These are phyloP conservation scores for Dioszegia aurantiaca DNA, from an alignment of 768 basidiomycete genomes.

Conservation along the genomic window DNA sequence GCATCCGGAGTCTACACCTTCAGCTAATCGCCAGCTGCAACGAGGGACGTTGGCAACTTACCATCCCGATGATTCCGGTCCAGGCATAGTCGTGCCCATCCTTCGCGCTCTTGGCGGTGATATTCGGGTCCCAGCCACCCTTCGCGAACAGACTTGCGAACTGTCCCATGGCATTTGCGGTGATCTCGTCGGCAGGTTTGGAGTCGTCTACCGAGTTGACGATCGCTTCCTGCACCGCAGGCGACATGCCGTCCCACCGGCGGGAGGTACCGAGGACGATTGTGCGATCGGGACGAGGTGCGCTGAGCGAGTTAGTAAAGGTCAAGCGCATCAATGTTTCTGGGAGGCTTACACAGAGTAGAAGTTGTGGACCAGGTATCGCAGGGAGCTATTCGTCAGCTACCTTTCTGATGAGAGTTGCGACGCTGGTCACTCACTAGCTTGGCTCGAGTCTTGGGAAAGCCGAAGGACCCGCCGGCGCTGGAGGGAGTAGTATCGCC, in stretches of 20 bases:
- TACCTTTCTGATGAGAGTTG: neutral
- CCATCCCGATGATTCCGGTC: slow-evolving; percentile 46
- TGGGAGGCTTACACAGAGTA: slow-evolving; percentile 35
- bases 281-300: slow-evolving; percentile 33
- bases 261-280: slow-evolving; percentile 34
- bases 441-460: slow-evolving; percentile 31
- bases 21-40: neutral
- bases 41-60: slow-evolving; percentile 20
- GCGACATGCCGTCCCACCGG: slow-evolving; percentile 33
- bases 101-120: slow-evolving; percentile 20
- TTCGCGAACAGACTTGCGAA: slow-evolving; percentile 26
- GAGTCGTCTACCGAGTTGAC: slow-evolving; percentile 38
- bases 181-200: slow-evolving; percentile 13
- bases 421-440: slow-evolving; percentile 20
- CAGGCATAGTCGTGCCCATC: slow-evolving; percentile 43
- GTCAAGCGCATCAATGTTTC: neutral
- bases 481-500: slow-evolving; percentile 31
- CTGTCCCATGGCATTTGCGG: slow-evolving; percentile 23
- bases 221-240: slow-evolving; percentile 11
- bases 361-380: slow-evolving; percentile 33
- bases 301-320: neutral
- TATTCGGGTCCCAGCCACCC: slow-evolving; percentile 22
- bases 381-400: slow-evolving; percentile 19
- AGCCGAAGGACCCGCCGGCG: slow-evolving; percentile 29
- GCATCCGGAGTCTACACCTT: slow-evolving; percentile 35